Base-by-base conservation (phyloP, 2,329 filamentous ascomycete genomes). In the Byssochlamys sp. region DNA sequence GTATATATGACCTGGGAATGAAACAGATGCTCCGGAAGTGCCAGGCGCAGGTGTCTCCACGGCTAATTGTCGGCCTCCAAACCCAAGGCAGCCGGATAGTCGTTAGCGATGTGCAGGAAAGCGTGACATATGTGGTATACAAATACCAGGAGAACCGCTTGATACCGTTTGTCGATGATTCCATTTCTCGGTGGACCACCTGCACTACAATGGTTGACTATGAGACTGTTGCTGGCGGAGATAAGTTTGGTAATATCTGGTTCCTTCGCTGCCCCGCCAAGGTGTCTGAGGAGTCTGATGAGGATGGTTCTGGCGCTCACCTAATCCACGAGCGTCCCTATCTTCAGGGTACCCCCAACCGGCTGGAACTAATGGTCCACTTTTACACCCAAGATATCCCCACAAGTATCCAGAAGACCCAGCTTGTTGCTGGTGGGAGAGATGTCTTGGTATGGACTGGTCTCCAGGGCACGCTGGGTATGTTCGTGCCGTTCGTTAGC, bases 211-310 rank as follows among this genome's bases (percentile, higher is more conserved):
- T 99, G 90, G 86, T 97, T 1, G 94, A 99, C 74, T 99, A 99
- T 73, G 94, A 99, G 71, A 95, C 94, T 1, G 85, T 89, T 26
- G 91, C 91, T 2, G 94, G 92, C 35, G 92, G 92, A 35, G 94
- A 99, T 77, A 97, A 96, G 70, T 99, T 99, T 63, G 95, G 94
- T 60, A 99, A 99, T 67, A 75, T 99, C 14, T 99, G 91, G 86
- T 83, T 99, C 51, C 81, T 99, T 29, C 88, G 94, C 53, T 94
- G 89, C 67, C 91, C 92, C 0, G 79, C 86, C 59, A 94, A 95
- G 71, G 86, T 87, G 6, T 95, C 90, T 39, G 87, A 91, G 63
- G 90, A 95, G 70, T 88, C 91, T 0, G 94, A 99, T 66, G 94
- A 96, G 71, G 90, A 95, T 60, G 90, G 90, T 52, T 89, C 90